These are phyloP conservation scores for Diaporthe citrichinensis DNA, from an alignment of 2,329 filamentous ascomycete genomes.

Conservation along the genomic window DNA sequence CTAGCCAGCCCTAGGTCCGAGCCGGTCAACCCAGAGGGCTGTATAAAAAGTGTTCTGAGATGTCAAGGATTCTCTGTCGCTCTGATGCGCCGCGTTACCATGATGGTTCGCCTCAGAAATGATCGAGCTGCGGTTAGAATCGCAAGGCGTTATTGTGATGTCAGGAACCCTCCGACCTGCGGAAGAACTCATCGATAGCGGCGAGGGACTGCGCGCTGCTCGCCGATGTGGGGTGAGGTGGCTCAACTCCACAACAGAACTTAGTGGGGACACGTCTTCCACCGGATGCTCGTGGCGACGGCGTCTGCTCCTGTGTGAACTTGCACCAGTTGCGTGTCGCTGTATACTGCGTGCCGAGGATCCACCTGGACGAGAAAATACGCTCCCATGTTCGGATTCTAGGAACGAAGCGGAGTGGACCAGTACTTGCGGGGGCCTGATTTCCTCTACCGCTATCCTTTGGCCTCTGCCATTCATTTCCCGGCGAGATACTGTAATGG, in stretches of 20 bases:
- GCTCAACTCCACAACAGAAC: background rate
- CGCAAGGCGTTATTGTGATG: background rate
- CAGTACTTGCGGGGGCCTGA: no score
- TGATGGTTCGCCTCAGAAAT: background rate
- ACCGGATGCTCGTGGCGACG: background rate
- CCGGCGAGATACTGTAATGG: background rate
- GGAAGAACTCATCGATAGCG: background rate
- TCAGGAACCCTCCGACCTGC: background rate
- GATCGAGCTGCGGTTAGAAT: background rate
- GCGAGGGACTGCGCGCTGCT: background rate
- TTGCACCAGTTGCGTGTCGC: background rate
- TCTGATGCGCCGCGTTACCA: no score
- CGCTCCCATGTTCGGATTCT: background rate
- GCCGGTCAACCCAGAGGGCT: no score
- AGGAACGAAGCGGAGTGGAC: background rate
- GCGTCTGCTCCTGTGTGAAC: background rate
- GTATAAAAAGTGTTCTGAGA: no score
- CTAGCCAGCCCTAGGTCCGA: no score
- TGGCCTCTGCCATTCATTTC: background rate
- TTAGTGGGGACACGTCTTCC: background rate
- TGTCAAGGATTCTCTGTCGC: no score
- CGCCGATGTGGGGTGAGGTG: background rate
- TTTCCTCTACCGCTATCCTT: background rate
- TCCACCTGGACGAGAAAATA: background rate
- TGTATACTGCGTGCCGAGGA: background rate